Evolutionary conservation across 2,329 filamentous ascomycete species (phyloP).

Genomic region (Neurospora sp.): DNA sequence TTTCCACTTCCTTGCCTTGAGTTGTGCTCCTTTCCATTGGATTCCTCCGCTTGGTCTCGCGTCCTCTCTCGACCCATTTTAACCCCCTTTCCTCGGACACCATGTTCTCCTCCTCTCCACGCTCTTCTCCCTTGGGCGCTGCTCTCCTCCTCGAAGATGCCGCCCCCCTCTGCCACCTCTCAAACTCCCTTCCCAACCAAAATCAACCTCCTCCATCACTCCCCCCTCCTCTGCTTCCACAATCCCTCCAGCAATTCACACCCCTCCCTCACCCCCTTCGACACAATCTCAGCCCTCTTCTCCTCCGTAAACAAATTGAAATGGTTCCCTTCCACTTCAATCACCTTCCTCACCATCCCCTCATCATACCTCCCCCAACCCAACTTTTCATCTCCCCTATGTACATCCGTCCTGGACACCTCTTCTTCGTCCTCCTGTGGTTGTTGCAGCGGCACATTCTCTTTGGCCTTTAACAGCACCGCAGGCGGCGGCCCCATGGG

Average conservation of each 20-base stretch:
- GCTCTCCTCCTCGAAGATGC: no score
- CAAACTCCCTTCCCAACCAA: neutral
- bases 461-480: constrained; percentile 35
- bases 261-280: constrained; percentile 18
- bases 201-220: neutral
- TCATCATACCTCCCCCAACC: constrained; percentile 40
- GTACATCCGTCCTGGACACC: constrained; percentile 30
- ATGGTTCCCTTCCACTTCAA: constrained; percentile 43
- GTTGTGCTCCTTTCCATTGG: neutral
- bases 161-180: neutral
- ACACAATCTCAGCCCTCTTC: constrained; percentile 18
- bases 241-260: constrained; percentile 18
- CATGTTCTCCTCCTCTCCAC: neutral
- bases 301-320: constrained; percentile 34
- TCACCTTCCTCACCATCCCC: constrained; percentile 32
- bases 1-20: no score
- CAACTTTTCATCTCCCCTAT: constrained; percentile 30
- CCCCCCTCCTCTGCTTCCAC: neutral
- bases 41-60: neutral
- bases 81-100: neutral
- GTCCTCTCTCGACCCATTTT: neutral
- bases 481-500: constrained; percentile 26
- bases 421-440: constrained; percentile 6
- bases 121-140: neutral
- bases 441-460: constrained; percentile 26